Base-by-base conservation (phyloP, 2,329 filamentous ascomycete genomes). In the Epichloe uncinata region DNA sequence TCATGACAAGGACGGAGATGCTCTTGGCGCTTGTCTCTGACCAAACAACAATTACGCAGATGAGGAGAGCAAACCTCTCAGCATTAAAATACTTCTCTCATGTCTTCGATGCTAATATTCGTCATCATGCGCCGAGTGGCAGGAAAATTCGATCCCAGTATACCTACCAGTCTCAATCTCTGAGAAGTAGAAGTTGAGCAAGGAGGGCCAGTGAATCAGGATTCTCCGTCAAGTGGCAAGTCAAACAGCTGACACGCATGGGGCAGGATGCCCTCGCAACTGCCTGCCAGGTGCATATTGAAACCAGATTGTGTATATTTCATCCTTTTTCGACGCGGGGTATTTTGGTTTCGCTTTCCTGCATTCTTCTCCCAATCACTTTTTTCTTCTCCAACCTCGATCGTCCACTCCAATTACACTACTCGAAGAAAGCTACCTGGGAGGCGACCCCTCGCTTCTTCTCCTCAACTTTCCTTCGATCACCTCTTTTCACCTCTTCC, bases 281-380 rank as follows among this genome's bases (percentile, higher is more conserved):
- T 48, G 45, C 44, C 44, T 50, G 49, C 49, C 49, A 50, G 49
- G 44, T 47, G 49, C 11, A 43, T 34, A n/a, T n/a, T 34, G 3
- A n/a, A 18, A 34, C 30, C 11, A 22, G 18, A 26, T 20, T 12
- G 15, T 44, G 5, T n/a, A 44, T 34, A 30, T 30, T 22, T 30
- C 37, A 51, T 49, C 48, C 40, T 34, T 47, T 40, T 44, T 50
- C 48, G 35, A 50, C 12, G n/a, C 26, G 36, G 30, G 18, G 12
- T 9, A 16, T 8, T 35, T 35, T 16, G 6, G 33, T 48, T 35
- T 52, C 26, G 18, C 38, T 38, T 41, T 44, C 48, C 53, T 48
- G 40, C 42, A 44, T 41, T 49, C 26, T 36, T 40, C 41, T 22
- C 49, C 50, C 46, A 50, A 36, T 40, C 11, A n/a, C 12, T 42